Percentiles rank a stretch among this genome's conserved stretches.
phyloP scores from a whole-genome alignment of 768 basidiomycete genomes.

The Suillus plorans region DNA sequence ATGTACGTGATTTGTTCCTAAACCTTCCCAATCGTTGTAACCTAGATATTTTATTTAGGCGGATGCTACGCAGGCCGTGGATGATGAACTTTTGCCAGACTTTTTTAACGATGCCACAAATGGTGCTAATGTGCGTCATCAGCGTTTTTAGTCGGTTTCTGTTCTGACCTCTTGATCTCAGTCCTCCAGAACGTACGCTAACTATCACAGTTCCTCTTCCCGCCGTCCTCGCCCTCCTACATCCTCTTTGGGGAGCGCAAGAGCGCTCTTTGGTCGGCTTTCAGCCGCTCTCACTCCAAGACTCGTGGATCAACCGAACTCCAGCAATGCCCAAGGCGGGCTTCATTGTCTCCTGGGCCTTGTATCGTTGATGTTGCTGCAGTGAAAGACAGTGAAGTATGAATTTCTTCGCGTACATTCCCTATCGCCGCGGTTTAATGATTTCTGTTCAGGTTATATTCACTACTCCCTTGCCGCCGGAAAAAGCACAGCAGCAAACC shows the following conservation, averaged over 20 bases:
- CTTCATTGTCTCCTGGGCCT: neutral
- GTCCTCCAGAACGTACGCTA: neutral
- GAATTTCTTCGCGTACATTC: too few relatives aligned
- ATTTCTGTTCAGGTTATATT: neutral
- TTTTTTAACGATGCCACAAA: neutral
- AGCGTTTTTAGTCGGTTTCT: neutral
- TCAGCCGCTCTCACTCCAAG: neutral
- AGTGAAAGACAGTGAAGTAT: neutral
- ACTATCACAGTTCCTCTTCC: neutral
- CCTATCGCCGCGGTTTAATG: too few relatives aligned
- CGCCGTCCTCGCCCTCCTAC: neutral
- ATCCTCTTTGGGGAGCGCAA: neutral
- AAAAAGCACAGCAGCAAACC: neutral
- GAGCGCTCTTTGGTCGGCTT: neutral
- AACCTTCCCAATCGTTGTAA: neutral
- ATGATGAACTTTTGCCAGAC: neutral
- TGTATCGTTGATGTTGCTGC: neutral
- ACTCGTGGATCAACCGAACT: neutral
- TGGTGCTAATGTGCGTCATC: neutral
- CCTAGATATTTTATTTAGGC: neutral
- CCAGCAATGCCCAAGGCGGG: neutral
- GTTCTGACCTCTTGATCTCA: neutral
- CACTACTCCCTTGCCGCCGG: neutral
- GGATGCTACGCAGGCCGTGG: too few relatives aligned
- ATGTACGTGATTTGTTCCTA: neutral